Percentiles rank a stretch among this genome's conserved stretches.
phyloP scores from a whole-genome alignment of 768 basidiomycete species.

The Lentinula raphanica region DNA sequence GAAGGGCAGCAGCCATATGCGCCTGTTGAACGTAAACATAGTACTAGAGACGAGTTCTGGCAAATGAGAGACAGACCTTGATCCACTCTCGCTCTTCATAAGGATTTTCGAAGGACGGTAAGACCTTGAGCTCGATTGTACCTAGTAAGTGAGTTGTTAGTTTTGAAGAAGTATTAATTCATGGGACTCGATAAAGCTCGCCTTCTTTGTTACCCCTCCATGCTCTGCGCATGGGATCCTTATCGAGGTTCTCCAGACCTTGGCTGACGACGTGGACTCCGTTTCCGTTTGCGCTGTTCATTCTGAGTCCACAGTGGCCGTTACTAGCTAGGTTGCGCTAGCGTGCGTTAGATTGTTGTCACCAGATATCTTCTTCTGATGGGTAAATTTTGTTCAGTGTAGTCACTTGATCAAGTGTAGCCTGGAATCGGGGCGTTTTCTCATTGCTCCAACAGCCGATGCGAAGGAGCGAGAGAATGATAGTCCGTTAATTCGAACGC shows the following conservation, averaged over 20 bases:
- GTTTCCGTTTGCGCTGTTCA: background rate
- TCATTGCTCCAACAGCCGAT: no score
- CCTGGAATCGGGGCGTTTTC: no score
- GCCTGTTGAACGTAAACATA: constrained; percentile 6
- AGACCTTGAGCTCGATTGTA: constrained; percentile 15
- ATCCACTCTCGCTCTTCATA: constrained; percentile 24
- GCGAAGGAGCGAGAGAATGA: no score
- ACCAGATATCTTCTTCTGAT: no score
- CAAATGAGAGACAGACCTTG: constrained; percentile 14
- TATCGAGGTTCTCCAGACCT: background rate
- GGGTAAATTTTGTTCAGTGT: no score
- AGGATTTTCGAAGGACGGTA: constrained; percentile 19
- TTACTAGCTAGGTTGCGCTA: background rate
- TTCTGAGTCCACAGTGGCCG: no score
- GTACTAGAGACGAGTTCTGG: background rate
- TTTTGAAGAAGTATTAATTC: no score
- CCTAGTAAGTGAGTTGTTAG: background rate
- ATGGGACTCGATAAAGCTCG: background rate
- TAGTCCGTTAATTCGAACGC: no score
- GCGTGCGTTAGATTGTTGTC: background rate
- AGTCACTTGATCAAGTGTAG: no score
- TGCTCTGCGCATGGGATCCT: constrained; percentile 9
- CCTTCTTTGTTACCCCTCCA: constrained; percentile 11
- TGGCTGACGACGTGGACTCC: background rate
- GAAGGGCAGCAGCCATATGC: constrained; percentile 23